phyloP scores from a whole-genome alignment of 371 early-diverging fungal genomes.

The Thermomucor indicae-seudaticae region DNA sequence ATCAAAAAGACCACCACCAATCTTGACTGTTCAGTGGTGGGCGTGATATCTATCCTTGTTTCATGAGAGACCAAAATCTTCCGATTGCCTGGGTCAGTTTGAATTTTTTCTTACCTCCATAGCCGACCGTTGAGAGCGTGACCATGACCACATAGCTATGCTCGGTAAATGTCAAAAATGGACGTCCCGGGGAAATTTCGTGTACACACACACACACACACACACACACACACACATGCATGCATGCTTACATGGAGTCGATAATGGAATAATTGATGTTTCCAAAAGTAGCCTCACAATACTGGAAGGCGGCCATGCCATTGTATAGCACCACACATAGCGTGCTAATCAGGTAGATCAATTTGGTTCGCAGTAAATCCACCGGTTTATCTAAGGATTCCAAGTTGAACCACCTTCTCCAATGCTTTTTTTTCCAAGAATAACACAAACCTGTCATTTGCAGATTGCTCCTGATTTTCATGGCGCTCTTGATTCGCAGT shows the following conservation, averaged over 20 bases:
- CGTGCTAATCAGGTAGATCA: constrained; percentile 59
- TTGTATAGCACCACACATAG: constrained; percentile 64
- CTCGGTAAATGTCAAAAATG: too few species aligned
- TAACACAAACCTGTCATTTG: constrained; percentile 38
- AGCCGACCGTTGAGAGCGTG: constrained; percentile 76
- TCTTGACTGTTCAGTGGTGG: constrained; percentile 54
- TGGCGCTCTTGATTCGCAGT: constrained; percentile 52
- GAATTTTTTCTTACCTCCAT: constrained; percentile 46
- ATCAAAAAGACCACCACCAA: constrained; percentile 70
- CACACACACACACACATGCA: too few species aligned
- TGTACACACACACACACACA: too few species aligned
- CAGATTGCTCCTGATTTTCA: constrained; percentile 55
- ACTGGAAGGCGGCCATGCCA: constrained; percentile 68
- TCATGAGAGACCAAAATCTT: not conserved
- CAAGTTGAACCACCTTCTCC: too few species aligned
- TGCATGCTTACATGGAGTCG: constrained; percentile 36
- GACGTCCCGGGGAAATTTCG: too few species aligned
- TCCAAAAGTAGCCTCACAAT: constrained; percentile 61
- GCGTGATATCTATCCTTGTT: constrained; percentile 56
- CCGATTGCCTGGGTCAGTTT: too few species aligned
- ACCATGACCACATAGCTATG: constrained; percentile 60
- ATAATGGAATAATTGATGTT: constrained; percentile 42
- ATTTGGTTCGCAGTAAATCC: constrained; percentile 55
- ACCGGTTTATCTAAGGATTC: constrained; percentile 30
- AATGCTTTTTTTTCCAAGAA: too few species aligned